Base-by-base conservation (phyloP, 352 stramenopile species). In the Elongisporangium prolatum region DNA sequence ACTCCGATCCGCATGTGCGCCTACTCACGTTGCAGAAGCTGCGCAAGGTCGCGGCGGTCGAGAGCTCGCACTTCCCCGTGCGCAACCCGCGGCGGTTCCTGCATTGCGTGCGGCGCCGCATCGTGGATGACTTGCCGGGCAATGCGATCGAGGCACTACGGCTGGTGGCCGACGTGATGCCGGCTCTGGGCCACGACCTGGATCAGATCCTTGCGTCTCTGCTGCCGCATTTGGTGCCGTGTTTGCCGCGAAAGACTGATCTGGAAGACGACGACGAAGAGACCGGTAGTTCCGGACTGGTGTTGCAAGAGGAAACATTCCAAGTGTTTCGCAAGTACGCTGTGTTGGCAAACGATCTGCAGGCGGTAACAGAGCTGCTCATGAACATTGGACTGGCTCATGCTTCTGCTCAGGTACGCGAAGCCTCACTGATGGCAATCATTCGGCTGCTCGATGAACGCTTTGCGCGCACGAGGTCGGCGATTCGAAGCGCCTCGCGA, bases 11-110 rank as follows among this genome's bases (percentile, higher is more conserved):
- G 10, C 57, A 25, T 2, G 75, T 93, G 52, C 74, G 77, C 18
- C 72, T 67, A 54, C 64, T 72, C 21, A 86, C 80, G 16, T 58
- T 91, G 21, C 71, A 84, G 50, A 84, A 84, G 25, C 71, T 93
- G 48, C 77, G 83, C 53, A 84, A 78, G 55, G 74, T 89, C 47
- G 80, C 80, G 6, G 76, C 77, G 9, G 80, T 89, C 24, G 75
- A 89, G 64, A 74, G 65, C 13, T 61, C 77, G 20, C 70, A 86
- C 47, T 83, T 93, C 21, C 83, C 83, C 0, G 80, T 91, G 56
- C 80, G 80, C 51, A 93, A 93, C 40, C 72, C 75, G 10, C 71
- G 80, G 4, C 78, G 83, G 14, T 93, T 91, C 51, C 57, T 93
- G 24, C 80, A 93, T 13, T 90, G 80, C 16, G 56, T 91, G 21